Evolutionary conservation across 2,329 filamentous ascomycete genomes (phyloP), one percentile per base, ranked within the genome.

Genomic region (Calonectria naviculata): DNA sequence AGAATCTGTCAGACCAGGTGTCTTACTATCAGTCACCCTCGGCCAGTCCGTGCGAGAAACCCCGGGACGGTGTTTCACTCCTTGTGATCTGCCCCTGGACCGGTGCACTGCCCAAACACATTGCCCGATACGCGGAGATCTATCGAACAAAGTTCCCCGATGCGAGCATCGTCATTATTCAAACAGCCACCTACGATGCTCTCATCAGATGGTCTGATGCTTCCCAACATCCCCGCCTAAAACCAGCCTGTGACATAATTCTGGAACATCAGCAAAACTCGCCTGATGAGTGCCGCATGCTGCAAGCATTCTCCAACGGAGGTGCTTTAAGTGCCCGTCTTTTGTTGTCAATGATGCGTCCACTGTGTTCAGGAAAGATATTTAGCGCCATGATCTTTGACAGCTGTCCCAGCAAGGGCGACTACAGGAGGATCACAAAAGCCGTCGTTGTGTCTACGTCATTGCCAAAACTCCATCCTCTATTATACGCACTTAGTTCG

Each of bases 341-440:
- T 58, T 26, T 58, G 7, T 9, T 38, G 31, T 58, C 52, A 24
- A 58, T 38, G 52, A 38, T 58, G 7, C 31, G 52, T 10, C 52
- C 52, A 9, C 26, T 21, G 15, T 58, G 21, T 26, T 58, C 52
- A 7, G 52, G 52, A 26, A 58, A 24, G 24, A 36, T 58, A 26
- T 58, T 58, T 24, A 58, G 52, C 52, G 52, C 31, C 52, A 38
- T 58, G 52, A 38, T 58, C 38, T 38, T 58, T 34, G 52, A 58
- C 52, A 58, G 52, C 31, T 58, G 52, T 36, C 52, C 52, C 21
- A 58, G 52, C 52, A 58, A 38, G 52, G 52, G 52, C 12, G 52
- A 58, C 21, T 58, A 58, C 31, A 38, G 52, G 52, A 34, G 31
- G 21, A 34, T 24, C 52, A 19, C 34, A 15, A 38, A 36, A 15